These are phyloP conservation scores for Wakefieldia striispora DNA, from an alignment of 768 basidiomycete genomes.

Conservation along the genomic window DNA sequence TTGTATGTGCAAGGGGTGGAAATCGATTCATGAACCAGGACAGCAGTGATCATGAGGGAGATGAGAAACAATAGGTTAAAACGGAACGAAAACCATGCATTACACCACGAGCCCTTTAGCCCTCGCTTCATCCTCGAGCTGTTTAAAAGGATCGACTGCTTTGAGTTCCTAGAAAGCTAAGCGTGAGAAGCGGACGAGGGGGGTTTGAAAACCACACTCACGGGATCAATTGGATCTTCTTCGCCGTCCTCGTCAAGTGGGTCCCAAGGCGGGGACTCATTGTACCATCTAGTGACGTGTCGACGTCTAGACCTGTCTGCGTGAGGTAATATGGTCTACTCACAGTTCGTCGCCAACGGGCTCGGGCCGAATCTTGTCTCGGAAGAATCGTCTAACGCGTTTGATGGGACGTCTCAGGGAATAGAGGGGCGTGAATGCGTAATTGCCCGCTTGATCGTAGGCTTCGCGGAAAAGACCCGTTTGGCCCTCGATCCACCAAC, in stretches of 20 bases:
- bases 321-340: constrained; percentile 1
- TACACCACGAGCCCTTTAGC: no score
- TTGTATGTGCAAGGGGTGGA: no score
- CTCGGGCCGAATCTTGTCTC: constrained; percentile 9
- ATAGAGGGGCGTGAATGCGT: constrained; percentile 24
- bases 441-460: constrained; percentile 10
- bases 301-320: not conserved
- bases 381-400: constrained; percentile 11
- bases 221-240: constrained; percentile 21
- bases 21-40: no score
- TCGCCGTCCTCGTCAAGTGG: constrained; percentile 27
- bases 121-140: no score
- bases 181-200: not conserved
- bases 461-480: constrained; percentile 24
- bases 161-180: not conserved
- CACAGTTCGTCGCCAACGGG: constrained; percentile 18
- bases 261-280: constrained; percentile 21
- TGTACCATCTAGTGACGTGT: constrained; percentile 19
- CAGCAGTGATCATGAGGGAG: no score
- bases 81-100: no score
- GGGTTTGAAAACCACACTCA: constrained; percentile 2
- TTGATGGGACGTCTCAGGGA: constrained; percentile 15
- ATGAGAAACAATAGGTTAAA: no score
- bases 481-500: constrained; percentile 18
- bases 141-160: constrained; percentile 9